Base-by-base conservation (phyloP, 768 basidiomycete species). In the Phlebiopsis flavidoalba region DNA sequence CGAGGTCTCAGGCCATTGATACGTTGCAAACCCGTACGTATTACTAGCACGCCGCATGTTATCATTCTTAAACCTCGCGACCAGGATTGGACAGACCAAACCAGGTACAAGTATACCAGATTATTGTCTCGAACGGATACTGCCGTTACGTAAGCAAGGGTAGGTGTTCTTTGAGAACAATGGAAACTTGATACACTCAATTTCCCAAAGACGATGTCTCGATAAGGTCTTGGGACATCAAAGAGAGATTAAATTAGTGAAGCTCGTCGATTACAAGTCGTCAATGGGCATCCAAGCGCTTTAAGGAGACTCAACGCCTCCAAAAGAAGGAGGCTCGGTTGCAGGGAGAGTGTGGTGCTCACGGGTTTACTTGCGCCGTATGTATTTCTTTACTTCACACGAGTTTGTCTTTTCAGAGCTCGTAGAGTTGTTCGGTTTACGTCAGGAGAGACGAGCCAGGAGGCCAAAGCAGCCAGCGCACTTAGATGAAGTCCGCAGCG, bases 81-180 rank as follows among this genome's bases (percentile, higher is more conserved):
- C 2, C 60, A 79, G 82, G 54, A 92, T 93, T 63, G 93, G 93
- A 14, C 93, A 95, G 71, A 89, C 73, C 63, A 93, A 88, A 70
- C 76, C 82, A n/a, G 1, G 92, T 95, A 35, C 86, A 89, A 64
- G 92, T 95, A 19, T 95, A 93, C 68, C 93, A 95, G 66, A 75
- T 95, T 52, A 93, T 95, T 58, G 91, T n/a, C 93, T 0, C n/a
- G 93, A 94, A n/a, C n/a, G 66, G 81, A 93, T 66, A 95, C 93
- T 0, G 87, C 95, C 0, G 93, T n/a, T n/a, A n/a, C n/a, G n/a
- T n/a, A 95, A 72, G 82, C 89, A 12, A 93, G 91, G 73, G 93
- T 86, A 65, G 8, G 33, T n/a, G n/a, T n/a, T 14, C 24, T 46
- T 21, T 60, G 8, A 33, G 12, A 33, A 5, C 26, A 24, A n/a